Evolutionary conservation across 2,329 filamentous ascomycete genomes (phyloP).

Genomic region (Grosmannia penicillata): DNA sequence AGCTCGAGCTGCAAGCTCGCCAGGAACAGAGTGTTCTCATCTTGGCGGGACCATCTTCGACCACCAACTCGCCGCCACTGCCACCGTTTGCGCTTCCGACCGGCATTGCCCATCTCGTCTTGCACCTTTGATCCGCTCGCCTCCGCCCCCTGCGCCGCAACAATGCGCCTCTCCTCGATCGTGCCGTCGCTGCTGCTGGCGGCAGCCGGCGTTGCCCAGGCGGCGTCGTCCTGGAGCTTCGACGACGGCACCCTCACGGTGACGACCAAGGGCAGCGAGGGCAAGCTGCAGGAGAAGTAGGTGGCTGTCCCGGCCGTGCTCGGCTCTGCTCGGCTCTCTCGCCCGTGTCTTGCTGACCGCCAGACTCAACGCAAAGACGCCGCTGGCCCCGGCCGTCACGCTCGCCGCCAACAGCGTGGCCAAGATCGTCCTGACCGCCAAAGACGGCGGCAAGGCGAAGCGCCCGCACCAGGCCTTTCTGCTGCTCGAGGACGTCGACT

Average conservation of each 20-base stretch:
- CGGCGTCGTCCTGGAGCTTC: conserved; percentile 54
- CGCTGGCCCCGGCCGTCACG: conserved; percentile 47
- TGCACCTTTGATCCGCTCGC: neutral
- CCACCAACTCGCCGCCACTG: neutral
- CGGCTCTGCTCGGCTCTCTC: conserved; percentile 8
- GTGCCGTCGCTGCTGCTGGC: conserved; percentile 28
- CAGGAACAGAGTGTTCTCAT: conserved; percentile 7
- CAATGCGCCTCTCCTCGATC: conserved; percentile 28
- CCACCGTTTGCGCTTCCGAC: neutral
- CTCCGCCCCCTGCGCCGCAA: neutral
- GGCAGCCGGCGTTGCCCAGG: conserved; percentile 33
- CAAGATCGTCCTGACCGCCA: conserved; percentile 69
- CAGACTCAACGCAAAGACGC: conserved; percentile 44
- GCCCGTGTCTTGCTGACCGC: neutral
- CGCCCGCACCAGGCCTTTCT: conserved; percentile 91
- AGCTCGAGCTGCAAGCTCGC: neutral
- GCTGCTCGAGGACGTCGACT: conserved; percentile 57
- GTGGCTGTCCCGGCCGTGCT: too few species aligned
- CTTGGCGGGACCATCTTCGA: conserved; percentile 4
- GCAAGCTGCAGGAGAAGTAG: conserved; percentile 48
- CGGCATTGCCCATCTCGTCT: neutral
- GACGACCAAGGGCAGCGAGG: conserved; percentile 44
- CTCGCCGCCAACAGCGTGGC: conserved; percentile 58
- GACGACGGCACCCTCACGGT: conserved; percentile 57
- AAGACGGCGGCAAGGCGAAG: conserved; percentile 64